Conservation (phyloP, 208 protist species). For the Angomonas desouzai region DNA sequence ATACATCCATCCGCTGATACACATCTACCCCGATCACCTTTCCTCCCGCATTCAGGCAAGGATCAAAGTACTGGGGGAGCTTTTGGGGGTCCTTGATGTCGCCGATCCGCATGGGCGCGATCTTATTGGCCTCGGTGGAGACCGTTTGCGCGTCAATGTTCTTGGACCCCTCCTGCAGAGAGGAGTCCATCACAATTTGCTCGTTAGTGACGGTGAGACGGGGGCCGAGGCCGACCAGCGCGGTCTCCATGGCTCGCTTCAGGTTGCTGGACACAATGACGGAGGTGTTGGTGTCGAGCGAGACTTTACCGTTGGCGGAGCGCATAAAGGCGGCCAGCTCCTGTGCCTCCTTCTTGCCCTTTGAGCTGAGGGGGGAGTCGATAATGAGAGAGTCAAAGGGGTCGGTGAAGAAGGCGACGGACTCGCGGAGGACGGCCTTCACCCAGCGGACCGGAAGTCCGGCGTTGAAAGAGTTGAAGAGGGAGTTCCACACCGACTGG, state of each 20-base stretch:
- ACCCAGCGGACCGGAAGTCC: slow-evolving; percentile 58
- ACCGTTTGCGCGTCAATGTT: slow-evolving; percentile 91
- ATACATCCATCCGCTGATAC: slow-evolving; percentile 79
- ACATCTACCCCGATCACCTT: slow-evolving; percentile 62
- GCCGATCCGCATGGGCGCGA: slow-evolving; percentile 61
- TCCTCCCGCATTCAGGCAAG: slow-evolving; percentile 74
- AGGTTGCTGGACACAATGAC: slow-evolving; percentile 83
- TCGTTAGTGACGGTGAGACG: slow-evolving; percentile 62
- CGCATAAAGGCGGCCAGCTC: slow-evolving; percentile 71
- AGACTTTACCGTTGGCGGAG: slow-evolving; percentile 53
- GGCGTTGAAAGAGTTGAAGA: slow-evolving; percentile 75
- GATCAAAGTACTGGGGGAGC: slow-evolving; percentile 49
- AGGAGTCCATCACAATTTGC: slow-evolving; percentile 79
- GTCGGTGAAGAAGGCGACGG: slow-evolving; percentile 56
- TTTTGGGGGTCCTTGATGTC: slow-evolving; percentile 31
- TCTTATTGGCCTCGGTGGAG: slow-evolving; percentile 65
- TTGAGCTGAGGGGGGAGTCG: slow-evolving; percentile 86
- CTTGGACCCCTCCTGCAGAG: slow-evolving; percentile 85
- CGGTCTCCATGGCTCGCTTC: slow-evolving; percentile 86
- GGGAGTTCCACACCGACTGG: slow-evolving; percentile 92
- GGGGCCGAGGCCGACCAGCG: slow-evolving; percentile 53
- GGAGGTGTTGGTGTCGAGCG: slow-evolving; percentile 52
- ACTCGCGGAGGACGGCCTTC: slow-evolving; percentile 44
- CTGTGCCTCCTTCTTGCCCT: slow-evolving; percentile 59
- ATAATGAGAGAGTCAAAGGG: slow-evolving; percentile 84